Base-by-base conservation (phyloP, 108 stramenopile genomes). In the Chaetoceros tenuissimus region DNA sequence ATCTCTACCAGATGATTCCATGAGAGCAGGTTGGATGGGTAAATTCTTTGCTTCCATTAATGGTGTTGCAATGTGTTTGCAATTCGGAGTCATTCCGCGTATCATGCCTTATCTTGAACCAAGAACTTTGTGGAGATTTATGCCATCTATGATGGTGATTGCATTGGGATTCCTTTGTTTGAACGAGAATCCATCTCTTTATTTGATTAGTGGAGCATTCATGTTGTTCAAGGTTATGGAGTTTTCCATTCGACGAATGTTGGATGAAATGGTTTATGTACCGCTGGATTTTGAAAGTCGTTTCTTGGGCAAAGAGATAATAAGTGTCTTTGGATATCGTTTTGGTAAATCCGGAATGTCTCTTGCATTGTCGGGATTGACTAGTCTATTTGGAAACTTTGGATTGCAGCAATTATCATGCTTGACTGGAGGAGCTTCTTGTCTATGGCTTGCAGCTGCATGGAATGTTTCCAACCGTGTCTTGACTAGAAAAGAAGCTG, bases 241-340 rank as follows among this genome's bases (percentile, higher is more conserved):
- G 61, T 92, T 87, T 62, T 92, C 89, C 0, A 82, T 80, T 17
- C 61, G 89, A 51, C 29, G 89, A 30, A 83, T 92, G 85, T 62
- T 92, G 47, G 89, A 92, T 61, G 89, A 92, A 63, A 87, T 92
- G 89, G 85, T 85, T 5, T 85, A 81, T 53, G 84, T 91, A 1
- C 86, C 92, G 13, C 69, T 93, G 44, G 86, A 93, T 69, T 89
- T 81, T 67, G 85, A 94, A 52, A 69, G 67, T 46, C 79, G 92
- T 31, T 94, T 80, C 60, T 49, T 89, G 17, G 92, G 87, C 16
- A 94, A 94, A 53, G 92, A 94, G 74, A 73, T 94, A 0, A 81
- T 89, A 53, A 86, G 85, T 28, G 87, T 94, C 21, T 85, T 94
- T 66, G 92, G 82, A 0, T 85, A 82, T 67, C 76, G 92, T 25